A percentile compares a stretch with the other conserved stretches of the same genome.
Evolutionary conservation across 768 basidiomycete genomes (phyloP).

Genomic region (Lepiota brunneoincarnata): DNA sequence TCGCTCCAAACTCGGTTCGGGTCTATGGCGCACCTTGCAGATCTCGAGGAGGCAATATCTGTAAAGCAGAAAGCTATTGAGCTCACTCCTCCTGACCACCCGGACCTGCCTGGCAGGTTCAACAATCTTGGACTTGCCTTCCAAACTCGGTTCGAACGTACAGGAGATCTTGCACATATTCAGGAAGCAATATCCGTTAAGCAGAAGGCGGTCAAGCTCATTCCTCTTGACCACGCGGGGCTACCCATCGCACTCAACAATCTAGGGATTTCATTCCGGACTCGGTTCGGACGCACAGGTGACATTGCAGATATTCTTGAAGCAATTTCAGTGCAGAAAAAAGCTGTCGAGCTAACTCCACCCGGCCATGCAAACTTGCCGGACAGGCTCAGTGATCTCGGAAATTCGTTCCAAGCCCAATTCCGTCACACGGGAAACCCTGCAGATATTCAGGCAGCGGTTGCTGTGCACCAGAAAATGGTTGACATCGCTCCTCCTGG

Average conservation of each 20-base stretch:
- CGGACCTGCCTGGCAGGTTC: neutral
- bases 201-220: conserved; percentile 4
- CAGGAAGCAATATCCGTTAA: conserved; percentile 6
- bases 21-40: neutral
- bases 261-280: conserved; percentile 4
- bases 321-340: conserved; percentile 4
- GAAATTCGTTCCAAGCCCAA: neutral
- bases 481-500: conserved; percentile 9
- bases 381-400: conserved; percentile 7
- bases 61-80: neutral
- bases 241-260: conserved; percentile 4
- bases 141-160: conserved; percentile 4
- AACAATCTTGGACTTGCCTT: neutral
- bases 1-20: neutral
- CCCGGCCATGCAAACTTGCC: conserved; percentile 3
- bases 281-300: conserved; percentile 6
- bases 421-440: conserved; percentile 11
- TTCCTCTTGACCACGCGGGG: neutral
- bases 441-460: conserved; percentile 12
- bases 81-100: neutral
- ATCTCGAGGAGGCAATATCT: neutral
- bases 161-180: conserved; percentile 7
- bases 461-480: conserved; percentile 9
- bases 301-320: conserved; percentile 11
- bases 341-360: conserved; percentile 4